phyloP scores from a whole-genome alignment of 257 asterid species.

The Paulownia fortunei region DNA sequence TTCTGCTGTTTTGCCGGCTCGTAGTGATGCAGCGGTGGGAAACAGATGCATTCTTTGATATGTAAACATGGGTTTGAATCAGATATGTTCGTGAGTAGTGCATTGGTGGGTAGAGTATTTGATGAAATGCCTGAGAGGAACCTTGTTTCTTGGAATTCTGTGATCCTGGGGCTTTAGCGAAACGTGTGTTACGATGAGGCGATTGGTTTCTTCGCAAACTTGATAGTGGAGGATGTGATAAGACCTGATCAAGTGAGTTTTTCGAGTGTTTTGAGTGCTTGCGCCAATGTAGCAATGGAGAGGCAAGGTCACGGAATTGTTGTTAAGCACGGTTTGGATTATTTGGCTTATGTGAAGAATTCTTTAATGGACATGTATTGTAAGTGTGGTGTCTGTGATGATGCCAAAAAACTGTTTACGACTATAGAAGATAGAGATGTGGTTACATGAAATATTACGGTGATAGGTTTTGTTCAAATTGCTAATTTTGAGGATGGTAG shows the following conservation, averaged over 20 bases:
- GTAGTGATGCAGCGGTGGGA: conserved; percentile 39
- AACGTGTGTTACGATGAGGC: conserved; percentile 38
- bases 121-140: conserved; percentile 62
- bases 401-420: conserved; percentile 45
- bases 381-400: conserved; percentile 46
- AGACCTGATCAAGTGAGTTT: conserved; percentile 55
- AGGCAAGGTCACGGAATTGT: conserved; percentile 51
- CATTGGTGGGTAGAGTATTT: conserved; percentile 52
- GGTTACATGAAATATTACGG: conserved; percentile 55
- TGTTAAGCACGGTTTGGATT: conserved; percentile 47
- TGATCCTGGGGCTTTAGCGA: conserved; percentile 49
- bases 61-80: conserved; percentile 45
- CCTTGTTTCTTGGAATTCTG: conserved; percentile 55
- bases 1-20: conserved; percentile 57
- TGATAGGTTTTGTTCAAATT: conserved; percentile 45
- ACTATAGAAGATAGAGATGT: conserved; percentile 44
- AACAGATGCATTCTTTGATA: conserved; percentile 54
- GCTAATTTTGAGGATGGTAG: conserved; percentile 51
- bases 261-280: conserved; percentile 55
- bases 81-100: conserved; percentile 54
- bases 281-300: conserved; percentile 44
- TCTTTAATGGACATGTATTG: conserved; percentile 57
- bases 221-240: conserved; percentile 33
- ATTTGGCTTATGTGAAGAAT: conserved; percentile 48
- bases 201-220: conserved; percentile 34